Evolutionary conservation across 2,329 filamentous ascomycete genomes (phyloP).

Genomic region (Hyphodiscus sp.): DNA sequence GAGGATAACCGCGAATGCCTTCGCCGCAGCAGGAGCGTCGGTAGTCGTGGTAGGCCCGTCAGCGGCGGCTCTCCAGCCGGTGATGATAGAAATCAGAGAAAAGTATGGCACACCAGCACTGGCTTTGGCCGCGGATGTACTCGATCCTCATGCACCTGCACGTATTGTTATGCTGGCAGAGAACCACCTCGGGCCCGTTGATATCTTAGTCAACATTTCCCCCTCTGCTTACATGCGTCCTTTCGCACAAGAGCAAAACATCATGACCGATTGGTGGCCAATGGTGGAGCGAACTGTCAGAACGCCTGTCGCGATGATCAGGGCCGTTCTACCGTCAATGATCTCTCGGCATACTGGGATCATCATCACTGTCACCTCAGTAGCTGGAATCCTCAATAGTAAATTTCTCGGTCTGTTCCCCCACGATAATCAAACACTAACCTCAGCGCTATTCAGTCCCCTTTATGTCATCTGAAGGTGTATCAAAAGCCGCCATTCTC

Average conservation of each 20-base stretch:
- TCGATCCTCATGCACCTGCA: slow-evolving; percentile 8
- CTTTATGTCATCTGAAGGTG: slow-evolving; percentile 10
- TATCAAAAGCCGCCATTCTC: slow-evolving; percentile 12
- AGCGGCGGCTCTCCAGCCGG: slow-evolving; percentile 11
- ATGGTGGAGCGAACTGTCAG: slow-evolving; percentile 6
- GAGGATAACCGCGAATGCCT: slow-evolving; percentile 30
- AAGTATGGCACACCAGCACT: slow-evolving; percentile 15
- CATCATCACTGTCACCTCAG: slow-evolving; percentile 14
- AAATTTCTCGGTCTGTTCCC: neutral
- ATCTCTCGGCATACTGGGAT: slow-evolving; percentile 12
- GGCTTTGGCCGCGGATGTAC: slow-evolving; percentile 11
- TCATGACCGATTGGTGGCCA: slow-evolving; percentile 15
- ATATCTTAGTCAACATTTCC: slow-evolving; percentile 17
- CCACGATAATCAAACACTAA: no score
- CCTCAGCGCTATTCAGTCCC: slow-evolving; percentile 5
- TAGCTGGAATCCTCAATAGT: neutral
- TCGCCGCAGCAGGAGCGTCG: slow-evolving; percentile 30
- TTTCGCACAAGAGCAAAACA: slow-evolving; percentile 6
- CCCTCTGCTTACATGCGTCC: slow-evolving; percentile 5
- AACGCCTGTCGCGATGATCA: slow-evolving; percentile 12
- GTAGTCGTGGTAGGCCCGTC: slow-evolving; percentile 19
- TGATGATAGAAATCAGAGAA: slow-evolving; percentile 16
- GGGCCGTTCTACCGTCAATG: slow-evolving; percentile 19
- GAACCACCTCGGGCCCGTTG: slow-evolving; percentile 12
- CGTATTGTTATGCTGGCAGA: slow-evolving; percentile 7